Evolutionary conservation across 1,139 yeast genomes (phyloP).

Genomic region (Kazachstania sp.): DNA sequence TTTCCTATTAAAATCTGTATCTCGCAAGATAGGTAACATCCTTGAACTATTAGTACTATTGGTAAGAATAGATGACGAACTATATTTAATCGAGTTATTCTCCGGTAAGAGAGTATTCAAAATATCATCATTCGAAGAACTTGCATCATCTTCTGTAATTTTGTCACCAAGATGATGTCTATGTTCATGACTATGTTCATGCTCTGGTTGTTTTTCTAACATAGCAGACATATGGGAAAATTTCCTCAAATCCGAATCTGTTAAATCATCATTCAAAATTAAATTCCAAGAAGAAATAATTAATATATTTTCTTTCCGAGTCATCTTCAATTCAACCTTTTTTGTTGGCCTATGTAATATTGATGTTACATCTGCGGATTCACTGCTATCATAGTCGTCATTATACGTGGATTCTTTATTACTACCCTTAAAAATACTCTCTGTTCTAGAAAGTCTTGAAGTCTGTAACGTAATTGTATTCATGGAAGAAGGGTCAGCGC

Average conservation of each 20-base stretch:
- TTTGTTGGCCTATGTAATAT: not conserved
- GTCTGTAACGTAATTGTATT: not conserved
- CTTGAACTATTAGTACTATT: not conserved
- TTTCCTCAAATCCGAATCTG: constrained; percentile 7
- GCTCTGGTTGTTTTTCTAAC: not conserved
- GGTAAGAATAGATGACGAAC: not conserved
- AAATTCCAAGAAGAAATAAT: constrained; percentile 37
- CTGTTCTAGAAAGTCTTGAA: not conserved
- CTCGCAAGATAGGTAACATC: not conserved
- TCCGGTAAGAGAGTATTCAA: not conserved
- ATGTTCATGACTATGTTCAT: not conserved
- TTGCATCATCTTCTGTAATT: not conserved
- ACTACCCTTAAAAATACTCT: not conserved
- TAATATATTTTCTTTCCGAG: constrained; percentile 32
- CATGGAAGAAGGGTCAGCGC: not conserved
- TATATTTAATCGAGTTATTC: not conserved
- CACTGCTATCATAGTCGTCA: not conserved
- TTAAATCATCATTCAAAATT: constrained; percentile 28
- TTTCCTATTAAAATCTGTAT: not conserved
- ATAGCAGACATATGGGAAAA: constrained; percentile 8
- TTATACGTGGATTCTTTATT: not conserved
- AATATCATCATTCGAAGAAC: not conserved
- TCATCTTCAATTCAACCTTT: constrained; percentile 23
- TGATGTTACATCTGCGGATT: not conserved
- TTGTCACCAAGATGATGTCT: not conserved